Evolutionary conservation across 148 eudicot species (phyloP), one percentile per base, ranked within the genome.

Genomic region (Vaccinium macrocarpon): DNA sequence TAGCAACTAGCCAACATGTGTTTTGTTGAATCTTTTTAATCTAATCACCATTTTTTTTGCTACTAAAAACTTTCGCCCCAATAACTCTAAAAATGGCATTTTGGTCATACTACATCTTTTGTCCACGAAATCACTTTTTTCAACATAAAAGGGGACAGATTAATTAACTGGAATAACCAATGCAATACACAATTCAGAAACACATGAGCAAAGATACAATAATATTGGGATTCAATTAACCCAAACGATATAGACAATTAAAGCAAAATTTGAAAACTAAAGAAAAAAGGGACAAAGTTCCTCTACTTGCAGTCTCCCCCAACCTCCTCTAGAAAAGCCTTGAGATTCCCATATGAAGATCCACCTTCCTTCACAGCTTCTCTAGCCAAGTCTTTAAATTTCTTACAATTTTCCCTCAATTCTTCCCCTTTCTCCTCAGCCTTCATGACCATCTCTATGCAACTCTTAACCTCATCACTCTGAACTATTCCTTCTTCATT

Each of bases 301-400:
- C 32, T 66, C 2, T 8, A 35, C 10, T 23, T 23, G 12, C 25
- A n/a, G 15, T 25, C 32, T 15, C 66, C 29, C 12, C 64, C 42
- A 84, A 83, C 78, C 8, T 86, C 84, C 1, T 87, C 52, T 23
- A 89, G 82, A 76, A 92, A 90, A 70, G 72, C 75, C 81, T 82
- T 90, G 79, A 92, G 83, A 53, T 88, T 92, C 9, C 5, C 74
- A 59, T 91, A 79, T 0, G 91, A 92, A 10, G 91, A 89, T 0
- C 94, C 94, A 56, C 91, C 91, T 46, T 91, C 91, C 46, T 85
- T 85, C 8, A 78, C 71, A 25, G 91, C 89, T 85, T 86, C 88
- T 52, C 82, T 19, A 14, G 90, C 93, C 82, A 88, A 82, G 1
- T 51, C 68, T 56, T 81, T 87, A 92, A 89, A 92, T 38, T 79